These are phyloP conservation scores for Russula brevipes DNA, from an alignment of 768 basidiomycete species.

Conservation along the genomic window DNA sequence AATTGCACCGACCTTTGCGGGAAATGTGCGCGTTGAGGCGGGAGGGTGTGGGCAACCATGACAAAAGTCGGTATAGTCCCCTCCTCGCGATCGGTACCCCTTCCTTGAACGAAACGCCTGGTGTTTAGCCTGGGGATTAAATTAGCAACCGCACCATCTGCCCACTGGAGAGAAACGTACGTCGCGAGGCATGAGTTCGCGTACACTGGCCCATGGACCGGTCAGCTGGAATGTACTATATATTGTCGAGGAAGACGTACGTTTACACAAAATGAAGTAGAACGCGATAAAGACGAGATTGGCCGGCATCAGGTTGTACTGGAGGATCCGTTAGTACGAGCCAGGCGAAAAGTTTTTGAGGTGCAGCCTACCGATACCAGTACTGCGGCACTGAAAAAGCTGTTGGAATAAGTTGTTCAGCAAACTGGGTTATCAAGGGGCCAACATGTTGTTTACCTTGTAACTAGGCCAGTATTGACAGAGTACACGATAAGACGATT, in stretches of 20 bases:
- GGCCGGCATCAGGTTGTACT: conserved; percentile 52
- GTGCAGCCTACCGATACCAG: conserved; percentile 46
- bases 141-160: background rate
- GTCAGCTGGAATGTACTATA: background rate
- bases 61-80: conserved; percentile 23
- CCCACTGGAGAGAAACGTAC: conserved; percentile 5
- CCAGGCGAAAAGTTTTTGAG: background rate
- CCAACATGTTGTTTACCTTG: conserved; percentile 39
- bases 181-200: conserved; percentile 25
- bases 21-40: background rate
- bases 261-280: conserved; percentile 63
- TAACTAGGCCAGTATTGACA: conserved; percentile 56
- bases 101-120: conserved; percentile 23
- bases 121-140: conserved; percentile 16
- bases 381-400: conserved; percentile 46
- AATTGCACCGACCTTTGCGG: background rate
- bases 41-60: conserved; percentile 23
- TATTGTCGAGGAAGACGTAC: conserved; percentile 2
- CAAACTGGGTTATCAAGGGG: background rate
- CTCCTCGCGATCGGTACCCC: conserved; percentile 24
- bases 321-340: conserved; percentile 3
- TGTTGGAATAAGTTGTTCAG: conserved; percentile 23
- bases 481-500: conserved; percentile 54
- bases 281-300: conserved; percentile 57
- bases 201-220: conserved; percentile 15